phyloP scores from a whole-genome alignment of 768 basidiomycete genomes.

The Cystofilobasidium macerans region DNA sequence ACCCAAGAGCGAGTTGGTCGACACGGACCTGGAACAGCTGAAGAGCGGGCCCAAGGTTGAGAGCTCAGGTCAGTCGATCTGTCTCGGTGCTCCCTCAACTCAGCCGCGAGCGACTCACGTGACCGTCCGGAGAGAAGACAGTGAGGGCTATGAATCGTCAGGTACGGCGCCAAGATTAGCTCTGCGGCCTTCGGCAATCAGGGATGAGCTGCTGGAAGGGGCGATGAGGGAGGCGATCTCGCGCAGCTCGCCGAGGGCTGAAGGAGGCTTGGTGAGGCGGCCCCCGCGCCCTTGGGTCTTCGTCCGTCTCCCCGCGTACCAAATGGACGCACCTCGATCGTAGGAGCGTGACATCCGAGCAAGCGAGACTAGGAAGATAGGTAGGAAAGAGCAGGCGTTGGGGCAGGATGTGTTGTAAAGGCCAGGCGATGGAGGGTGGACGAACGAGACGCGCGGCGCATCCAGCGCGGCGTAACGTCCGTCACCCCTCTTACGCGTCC shows the following conservation, averaged over 20 bases:
- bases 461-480: too few species aligned
- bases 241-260: not conserved
- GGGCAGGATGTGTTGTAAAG: not conserved
- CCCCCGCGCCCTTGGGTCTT: too few species aligned
- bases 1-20: not conserved
- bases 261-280: not conserved
- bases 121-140: conserved; percentile 96
- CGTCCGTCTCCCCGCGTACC: not conserved
- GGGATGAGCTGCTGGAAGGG: conserved; percentile 2
- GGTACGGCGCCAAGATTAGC: not conserved
- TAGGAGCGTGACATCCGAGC: conserved; percentile 80
- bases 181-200: too few species aligned
- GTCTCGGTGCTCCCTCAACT: too few species aligned
- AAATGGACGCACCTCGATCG: conserved; percentile 64
- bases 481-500: too few species aligned
- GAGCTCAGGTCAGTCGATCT: too few species aligned
- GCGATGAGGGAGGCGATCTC: conserved; percentile 1
- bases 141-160: conserved; percentile 59
- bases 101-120: conserved; percentile 46
- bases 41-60: not conserved
- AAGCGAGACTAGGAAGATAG: not conserved
- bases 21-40: conserved; percentile 61
- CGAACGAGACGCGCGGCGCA: too few species aligned
- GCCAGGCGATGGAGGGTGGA: too few species aligned
- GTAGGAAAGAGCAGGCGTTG: not conserved